Base-by-base conservation (phyloP, 169 alveolate species). In the Fabrea salina region DNA sequence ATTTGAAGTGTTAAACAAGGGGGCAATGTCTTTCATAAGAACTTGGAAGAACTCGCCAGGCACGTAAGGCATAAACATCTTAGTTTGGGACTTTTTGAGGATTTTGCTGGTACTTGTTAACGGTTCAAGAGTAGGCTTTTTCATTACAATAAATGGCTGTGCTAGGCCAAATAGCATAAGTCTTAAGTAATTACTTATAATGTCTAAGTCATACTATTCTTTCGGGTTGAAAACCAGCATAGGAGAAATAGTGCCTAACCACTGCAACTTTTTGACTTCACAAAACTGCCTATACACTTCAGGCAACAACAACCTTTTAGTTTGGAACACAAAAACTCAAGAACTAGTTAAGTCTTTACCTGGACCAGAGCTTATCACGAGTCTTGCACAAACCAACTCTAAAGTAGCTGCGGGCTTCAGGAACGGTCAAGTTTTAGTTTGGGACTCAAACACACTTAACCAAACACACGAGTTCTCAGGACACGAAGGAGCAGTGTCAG, bases 181-280 rank as follows among this genome's bases (percentile, higher is more conserved):
- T n/a, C n/a, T n/a, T n/a, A n/a, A n/a, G n/a, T n/a, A n/a, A n/a
- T n/a, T n/a, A n/a, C n/a, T n/a, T n/a, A n/a, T n/a, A 40, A 70
- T 70, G 79, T 33, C 79, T 16, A 70, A 70, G 32, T 70, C 79
- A 11, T 70, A 70, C 66, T 70, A 19, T 37, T 33, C 67, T 25
- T 70, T 70, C 37, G 67, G 27, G 11, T 27, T 27, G 19, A 50
- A 70, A 32, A n/a, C 43, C 0, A 13, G 50, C 4, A 47, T 70
- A 47, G 79, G 79, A 13, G 67, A 70, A 5, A 33, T 70, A 22
- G 25, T 50, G 13, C n/a, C 54, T 11, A 25, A 25, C 22, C 40
- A 19, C 39, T 19, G 50, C 16, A 22, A 19, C 19, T 32, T 70
- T 49, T 43, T 47, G 22, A 16, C 39, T 70, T 16, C 33, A 22